Evolutionary conservation across 805 yeast species (phyloP), one percentile per base, ranked within the genome.

Genomic region (Yarrowia sp.): DNA sequence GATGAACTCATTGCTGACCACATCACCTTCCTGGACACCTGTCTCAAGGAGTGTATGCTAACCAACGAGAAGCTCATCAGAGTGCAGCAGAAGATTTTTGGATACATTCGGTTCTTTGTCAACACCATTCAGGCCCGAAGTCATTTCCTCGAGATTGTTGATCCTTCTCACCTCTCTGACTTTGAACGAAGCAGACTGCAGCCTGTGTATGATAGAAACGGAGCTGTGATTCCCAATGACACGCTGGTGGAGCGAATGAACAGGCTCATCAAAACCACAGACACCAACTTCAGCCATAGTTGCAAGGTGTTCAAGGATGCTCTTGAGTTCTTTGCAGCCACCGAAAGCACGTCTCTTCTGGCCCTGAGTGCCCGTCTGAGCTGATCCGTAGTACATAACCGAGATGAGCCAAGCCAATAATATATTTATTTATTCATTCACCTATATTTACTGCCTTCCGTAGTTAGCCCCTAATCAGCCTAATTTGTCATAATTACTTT

Each of bases 31-130:
- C 79, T 91, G 70, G 89, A 87, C 74, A 84, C 88, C 2, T 82
- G 88, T 22, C 76, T 91, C 71, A 83, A 86, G 71, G 90, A 88
- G 72, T 86, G 92, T 11, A 82, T 90, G 75, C 80, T 90, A 67
- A 88, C 93, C 1, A 85, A 86, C 69, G 82, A 85, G 19, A 82
- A 81, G 58, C 76, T 89, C 65, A 79, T 89, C 53, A 80, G 82
- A 58, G 77, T 82, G 15, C 76, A 71, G 38, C 68, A 74, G n/a
- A 82, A 83, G 41, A 78, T 89, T 16, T 83, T 82, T 69, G 75
- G 75, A 5, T 78, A 73, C 15, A 76, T 74, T 43, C 73, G 76
- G 10, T 71, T 73, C 70, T 78, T 72, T 67, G 75, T 73, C 7
- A 69, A 69, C 45, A 76, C 75, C 53, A 67, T 77, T 22, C 65